Conservation (phyloP, 2,329 filamentous ascomycete species). For the Verticillium isaacii region DNA sequence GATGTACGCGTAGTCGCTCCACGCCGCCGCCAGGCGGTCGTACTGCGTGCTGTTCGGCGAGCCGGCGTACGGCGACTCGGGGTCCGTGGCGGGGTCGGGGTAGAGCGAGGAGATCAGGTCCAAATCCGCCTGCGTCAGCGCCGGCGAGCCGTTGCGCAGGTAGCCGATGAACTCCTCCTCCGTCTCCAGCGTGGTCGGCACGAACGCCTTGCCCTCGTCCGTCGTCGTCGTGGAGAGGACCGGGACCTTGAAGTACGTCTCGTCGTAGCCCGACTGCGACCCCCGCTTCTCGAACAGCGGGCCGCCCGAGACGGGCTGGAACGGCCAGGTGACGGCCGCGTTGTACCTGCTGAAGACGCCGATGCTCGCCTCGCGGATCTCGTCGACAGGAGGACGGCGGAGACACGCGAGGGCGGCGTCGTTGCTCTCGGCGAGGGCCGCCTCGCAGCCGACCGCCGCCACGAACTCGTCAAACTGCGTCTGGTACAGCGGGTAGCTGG, state of each 20-base stretch:
- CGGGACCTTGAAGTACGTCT: conserved; percentile 29
- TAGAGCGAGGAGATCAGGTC: conserved; percentile 23
- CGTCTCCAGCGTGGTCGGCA: conserved; percentile 25
- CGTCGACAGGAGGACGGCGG: conserved; percentile 24
- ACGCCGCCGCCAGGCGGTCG: conserved; percentile 35
- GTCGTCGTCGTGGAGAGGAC: conserved; percentile 29
- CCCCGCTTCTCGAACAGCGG: conserved; percentile 41
- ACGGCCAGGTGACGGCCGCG: conserved; percentile 39
- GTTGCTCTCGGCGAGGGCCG: conserved; percentile 24
- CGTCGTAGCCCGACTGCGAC: conserved; percentile 30
- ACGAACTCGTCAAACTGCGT: conserved; percentile 25
- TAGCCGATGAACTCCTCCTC: conserved; percentile 30
- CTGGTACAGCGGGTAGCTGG: conserved; percentile 26
- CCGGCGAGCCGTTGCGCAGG: conserved; percentile 26
- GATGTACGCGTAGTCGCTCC: conserved; percentile 39
- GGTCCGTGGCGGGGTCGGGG: conserved; percentile 23
- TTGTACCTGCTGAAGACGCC: conserved; percentile 32
- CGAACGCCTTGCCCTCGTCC: conserved; percentile 29
- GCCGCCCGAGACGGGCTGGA: conserved; percentile 40
- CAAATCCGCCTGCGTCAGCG: conserved; percentile 23
- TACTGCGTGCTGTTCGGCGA: conserved; percentile 38
- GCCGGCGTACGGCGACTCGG: conserved; percentile 27
- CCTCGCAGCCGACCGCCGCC: conserved; percentile 20
- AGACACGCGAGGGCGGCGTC: conserved; percentile 30
- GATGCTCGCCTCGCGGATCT: conserved; percentile 31